Conservation (phyloP, 305 asterid species). For the Fraxinus sp. region DNA sequence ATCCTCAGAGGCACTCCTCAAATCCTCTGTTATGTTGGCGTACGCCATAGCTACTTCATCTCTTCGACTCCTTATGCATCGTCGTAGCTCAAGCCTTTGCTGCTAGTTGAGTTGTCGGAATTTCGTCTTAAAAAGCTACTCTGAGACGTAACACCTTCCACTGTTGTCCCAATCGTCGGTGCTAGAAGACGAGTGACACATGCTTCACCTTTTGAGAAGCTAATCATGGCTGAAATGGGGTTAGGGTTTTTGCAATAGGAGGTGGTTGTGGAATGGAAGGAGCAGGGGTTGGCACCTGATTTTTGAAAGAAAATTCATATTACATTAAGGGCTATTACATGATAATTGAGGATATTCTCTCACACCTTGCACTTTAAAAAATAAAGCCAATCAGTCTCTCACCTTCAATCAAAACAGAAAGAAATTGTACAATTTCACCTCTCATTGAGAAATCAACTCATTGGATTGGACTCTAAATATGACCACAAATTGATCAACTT, state of each 20-base stretch:
- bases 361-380: no score
- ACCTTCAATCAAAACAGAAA: no score
- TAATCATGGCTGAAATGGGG: neutral
- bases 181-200: neutral
- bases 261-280: neutral
- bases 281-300: neutral
- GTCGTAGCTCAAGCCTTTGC: neutral
- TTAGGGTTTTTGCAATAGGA: neutral
- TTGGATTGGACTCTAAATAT: no score
- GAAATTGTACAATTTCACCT: no score
- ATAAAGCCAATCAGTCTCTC: no score
- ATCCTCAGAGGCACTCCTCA: conserved; percentile 71
- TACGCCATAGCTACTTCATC: conserved; percentile 45
- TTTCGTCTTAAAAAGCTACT: neutral
- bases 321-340: no score
- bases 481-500: no score
- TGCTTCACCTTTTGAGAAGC: neutral
- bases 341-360: no score
- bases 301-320: neutral
- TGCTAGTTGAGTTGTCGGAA: neutral
- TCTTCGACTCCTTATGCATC: conserved; percentile 35
- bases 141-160: neutral
- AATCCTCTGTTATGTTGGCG: conserved; percentile 60
- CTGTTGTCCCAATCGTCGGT: neutral
- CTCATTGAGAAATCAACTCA: no score